Percentiles rank a stretch among this genome's conserved stretches.
These are phyloP conservation scores for Apiotrichum gracile DNA, from an alignment of 1,284 basidiomycete species.

Conservation along the genomic window DNA sequence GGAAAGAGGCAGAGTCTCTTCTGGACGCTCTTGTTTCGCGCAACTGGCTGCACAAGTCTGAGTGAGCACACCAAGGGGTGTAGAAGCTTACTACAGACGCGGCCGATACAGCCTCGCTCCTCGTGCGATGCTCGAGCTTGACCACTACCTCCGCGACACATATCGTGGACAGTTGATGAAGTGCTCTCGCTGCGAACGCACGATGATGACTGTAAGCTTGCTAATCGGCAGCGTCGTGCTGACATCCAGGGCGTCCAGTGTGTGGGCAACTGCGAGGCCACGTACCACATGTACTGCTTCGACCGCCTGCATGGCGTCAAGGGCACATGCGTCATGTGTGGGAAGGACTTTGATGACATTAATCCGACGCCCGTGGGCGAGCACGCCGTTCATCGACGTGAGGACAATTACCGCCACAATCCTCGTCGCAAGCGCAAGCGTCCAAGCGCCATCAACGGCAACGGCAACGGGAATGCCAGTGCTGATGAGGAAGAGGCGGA, in stretches of 20 bases:
- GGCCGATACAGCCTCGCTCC: slow-evolving; percentile 37
- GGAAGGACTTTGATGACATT: slow-evolving; percentile 12
- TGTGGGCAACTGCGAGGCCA: slow-evolving; percentile 26
- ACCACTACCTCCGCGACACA: slow-evolving; percentile 33
- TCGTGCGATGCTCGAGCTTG: slow-evolving; percentile 37
- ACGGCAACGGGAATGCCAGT: slow-evolving; percentile 19
- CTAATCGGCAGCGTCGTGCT: not conserved
- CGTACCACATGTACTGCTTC: slow-evolving; percentile 39
- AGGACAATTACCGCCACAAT: slow-evolving; percentile 29
- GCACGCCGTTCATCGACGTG: slow-evolving; percentile 23
- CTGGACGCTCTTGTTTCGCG: slow-evolving; percentile 33
- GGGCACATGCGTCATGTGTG: slow-evolving; percentile 29
- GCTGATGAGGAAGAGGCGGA: slow-evolving; percentile 13
- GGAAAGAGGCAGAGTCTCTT: slow-evolving; percentile 26
- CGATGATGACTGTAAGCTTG: slow-evolving; percentile 33
- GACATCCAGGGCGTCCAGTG: slow-evolving; percentile 31
- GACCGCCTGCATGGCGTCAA: slow-evolving; percentile 1
- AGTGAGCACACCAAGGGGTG: slow-evolving; percentile 20
- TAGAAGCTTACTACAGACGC: slow-evolving; percentile 22
- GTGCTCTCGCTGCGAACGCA: slow-evolving; percentile 32
- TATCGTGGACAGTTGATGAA: slow-evolving; percentile 30
- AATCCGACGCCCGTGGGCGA: slow-evolving; percentile 32
- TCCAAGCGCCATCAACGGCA: slow-evolving; percentile 11
- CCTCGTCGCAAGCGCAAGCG: slow-evolving; percentile 7
- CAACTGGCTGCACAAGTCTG: slow-evolving; percentile 38